Percentiles rank a stretch among this genome's conserved stretches.
Conservation (phyloP, 352 stramenopile genomes). For the Globisporangium alternatum region DNA sequence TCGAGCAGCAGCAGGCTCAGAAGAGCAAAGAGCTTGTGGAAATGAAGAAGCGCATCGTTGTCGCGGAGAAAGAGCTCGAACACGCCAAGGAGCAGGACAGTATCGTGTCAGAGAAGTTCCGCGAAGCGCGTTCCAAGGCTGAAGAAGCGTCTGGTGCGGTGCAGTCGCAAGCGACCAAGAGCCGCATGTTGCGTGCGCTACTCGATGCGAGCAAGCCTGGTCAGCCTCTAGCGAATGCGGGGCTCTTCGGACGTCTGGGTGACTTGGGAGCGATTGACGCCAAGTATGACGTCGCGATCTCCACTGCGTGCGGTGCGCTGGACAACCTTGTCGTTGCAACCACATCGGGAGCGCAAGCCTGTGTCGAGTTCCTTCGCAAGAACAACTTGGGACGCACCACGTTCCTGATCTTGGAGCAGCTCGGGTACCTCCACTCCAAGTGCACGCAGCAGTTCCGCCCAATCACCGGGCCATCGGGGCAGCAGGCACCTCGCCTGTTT, state of each 20-base stretch:
- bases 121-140: constrained; percentile 68
- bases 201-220: constrained; percentile 89
- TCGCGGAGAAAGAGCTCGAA: constrained; percentile 82
- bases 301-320: constrained; percentile 94
- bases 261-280: constrained; percentile 95
- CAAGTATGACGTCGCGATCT: constrained; percentile 98
- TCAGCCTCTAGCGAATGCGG: constrained; percentile 89
- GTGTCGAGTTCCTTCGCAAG: constrained; percentile 94
- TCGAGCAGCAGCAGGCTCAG: constrained; percentile 57
- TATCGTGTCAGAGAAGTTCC: constrained; percentile 53
- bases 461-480: constrained; percentile 45
- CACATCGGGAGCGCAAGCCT: constrained; percentile 92
- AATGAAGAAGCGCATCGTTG: constrained; percentile 72
- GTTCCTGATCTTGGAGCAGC: constrained; percentile 98
- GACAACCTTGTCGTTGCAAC: constrained; percentile 98
- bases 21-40: constrained; percentile 52
- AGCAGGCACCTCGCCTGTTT: constrained; percentile 72
- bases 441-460: constrained; percentile 60
- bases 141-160: constrained; percentile 68
- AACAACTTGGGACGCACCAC: constrained; percentile 95
- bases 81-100: constrained; percentile 48
- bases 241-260: constrained; percentile 94
- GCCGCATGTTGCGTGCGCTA: constrained; percentile 86
- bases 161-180: constrained; percentile 67
- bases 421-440: constrained; percentile 81